A percentile compares a stretch with the other conserved stretches of the same genome.
Conservation (phyloP, 2,329 filamentous ascomycete genomes). For the Cercospora citrullina region DNA sequence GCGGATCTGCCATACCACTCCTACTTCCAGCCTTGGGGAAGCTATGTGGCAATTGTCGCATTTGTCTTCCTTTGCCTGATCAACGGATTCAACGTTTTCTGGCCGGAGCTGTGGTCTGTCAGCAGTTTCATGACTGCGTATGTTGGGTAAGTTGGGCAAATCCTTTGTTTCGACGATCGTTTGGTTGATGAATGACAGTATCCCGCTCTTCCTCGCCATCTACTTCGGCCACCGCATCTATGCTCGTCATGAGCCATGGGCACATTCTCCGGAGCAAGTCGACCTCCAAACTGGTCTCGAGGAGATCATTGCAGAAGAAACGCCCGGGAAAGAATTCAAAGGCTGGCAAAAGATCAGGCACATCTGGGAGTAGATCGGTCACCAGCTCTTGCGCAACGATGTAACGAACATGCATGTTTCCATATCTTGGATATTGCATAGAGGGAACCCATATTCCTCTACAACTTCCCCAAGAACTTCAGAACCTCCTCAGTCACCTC, state of each 20-base stretch:
- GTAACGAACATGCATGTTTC: neutral
- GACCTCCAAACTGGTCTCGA: constrained; percentile 52
- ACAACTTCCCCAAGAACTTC: constrained; percentile 3
- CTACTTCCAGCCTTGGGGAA: constrained; percentile 63
- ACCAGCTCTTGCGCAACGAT: neutral
- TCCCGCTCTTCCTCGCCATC: constrained; percentile 60
- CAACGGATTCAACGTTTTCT: constrained; percentile 76
- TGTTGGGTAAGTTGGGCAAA: constrained; percentile 39
- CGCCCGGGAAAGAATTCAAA: constrained; percentile 32
- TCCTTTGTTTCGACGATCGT: neutral
- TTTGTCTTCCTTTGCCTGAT: constrained; percentile 66
- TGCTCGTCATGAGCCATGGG: constrained; percentile 54
- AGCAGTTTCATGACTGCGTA: constrained; percentile 66
- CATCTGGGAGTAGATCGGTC: constrained; percentile 23
- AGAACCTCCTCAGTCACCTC: constrained; percentile 42
- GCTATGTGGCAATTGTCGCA: constrained; percentile 59
- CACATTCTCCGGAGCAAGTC: constrained; percentile 50
- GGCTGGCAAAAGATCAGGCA: constrained; percentile 41
- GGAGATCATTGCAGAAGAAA: constrained; percentile 38
- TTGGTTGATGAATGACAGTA: constrained; percentile 42
- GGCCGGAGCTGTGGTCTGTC: constrained; percentile 62
- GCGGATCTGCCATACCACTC: constrained; percentile 54
- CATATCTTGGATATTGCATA: neutral
- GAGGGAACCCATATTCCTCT: neutral
- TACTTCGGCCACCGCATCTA: constrained; percentile 56